Evolutionary conservation across 1,284 basidiomycete species (phyloP).

Genomic region (Mycosarcoma mackinlayi): DNA sequence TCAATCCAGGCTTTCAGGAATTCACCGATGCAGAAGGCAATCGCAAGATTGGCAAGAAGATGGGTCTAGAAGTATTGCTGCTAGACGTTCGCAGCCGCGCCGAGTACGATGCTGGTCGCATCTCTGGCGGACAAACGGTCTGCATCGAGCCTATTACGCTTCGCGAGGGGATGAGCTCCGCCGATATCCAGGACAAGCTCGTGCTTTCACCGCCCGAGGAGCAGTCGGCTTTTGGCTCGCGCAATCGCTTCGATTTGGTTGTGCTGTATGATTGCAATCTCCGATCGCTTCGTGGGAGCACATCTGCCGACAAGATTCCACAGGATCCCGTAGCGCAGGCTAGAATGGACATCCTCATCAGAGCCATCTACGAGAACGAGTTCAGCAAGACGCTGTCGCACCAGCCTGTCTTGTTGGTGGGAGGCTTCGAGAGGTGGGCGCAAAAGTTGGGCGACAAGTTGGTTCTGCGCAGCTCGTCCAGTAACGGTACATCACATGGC

Average conservation of each 20-base stretch:
- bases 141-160: slow-evolving; percentile 76
- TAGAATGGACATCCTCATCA: slow-evolving; percentile 43
- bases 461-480: slow-evolving; percentile 62
- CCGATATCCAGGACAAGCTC: slow-evolving; percentile 81
- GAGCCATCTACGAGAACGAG: slow-evolving; percentile 60
- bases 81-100: slow-evolving; percentile 83
- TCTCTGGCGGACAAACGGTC: slow-evolving; percentile 77
- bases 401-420: slow-evolving; percentile 83
- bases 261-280: slow-evolving; percentile 80
- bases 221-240: slow-evolving; percentile 78
- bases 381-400: slow-evolving; percentile 73
- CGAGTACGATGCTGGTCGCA: slow-evolving; percentile 80
- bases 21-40: slow-evolving; percentile 53
- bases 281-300: slow-evolving; percentile 29
- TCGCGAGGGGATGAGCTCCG: slow-evolving; percentile 73
- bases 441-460: slow-evolving; percentile 75
- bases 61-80: slow-evolving; percentile 73
- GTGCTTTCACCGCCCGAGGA: slow-evolving; percentile 79
- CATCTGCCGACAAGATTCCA: slow-evolving; percentile 19
- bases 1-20: slow-evolving; percentile 63
- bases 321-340: slow-evolving; percentile 44
- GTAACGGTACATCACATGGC: not conserved
- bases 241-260: slow-evolving; percentile 89
- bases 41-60: slow-evolving; percentile 51
- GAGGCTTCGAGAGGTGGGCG: slow-evolving; percentile 87